Conservation (phyloP, 768 basidiomycete genomes). For the Trametes punicea region DNA sequence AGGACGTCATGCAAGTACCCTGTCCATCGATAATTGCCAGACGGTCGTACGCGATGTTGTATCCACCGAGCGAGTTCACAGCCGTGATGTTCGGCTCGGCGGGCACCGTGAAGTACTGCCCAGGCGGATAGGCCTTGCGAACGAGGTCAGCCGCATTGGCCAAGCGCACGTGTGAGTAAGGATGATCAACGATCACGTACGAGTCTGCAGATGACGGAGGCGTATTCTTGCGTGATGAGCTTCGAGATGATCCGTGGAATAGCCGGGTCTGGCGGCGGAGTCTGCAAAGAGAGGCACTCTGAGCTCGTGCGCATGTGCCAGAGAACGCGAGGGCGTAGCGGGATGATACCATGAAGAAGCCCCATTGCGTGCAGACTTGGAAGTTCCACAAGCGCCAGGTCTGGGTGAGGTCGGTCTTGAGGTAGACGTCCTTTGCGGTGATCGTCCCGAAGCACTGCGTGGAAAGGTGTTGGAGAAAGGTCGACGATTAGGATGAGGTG, state of each 20-base stretch:
- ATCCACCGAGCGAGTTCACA: constrained; percentile 81
- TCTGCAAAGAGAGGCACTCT: constrained; percentile 38
- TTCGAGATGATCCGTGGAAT: constrained; percentile 75
- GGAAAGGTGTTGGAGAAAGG: neutral
- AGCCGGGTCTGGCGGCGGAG: constrained; percentile 67
- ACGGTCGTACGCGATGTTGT: constrained; percentile 71
- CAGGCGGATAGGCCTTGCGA: constrained; percentile 68
- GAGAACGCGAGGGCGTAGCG: neutral
- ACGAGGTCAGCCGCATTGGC: neutral
- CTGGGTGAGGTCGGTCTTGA: constrained; percentile 55
- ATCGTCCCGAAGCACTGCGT: constrained; percentile 83
- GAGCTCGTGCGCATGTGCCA: neutral
- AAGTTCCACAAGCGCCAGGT: constrained; percentile 88
- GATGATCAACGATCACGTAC: constrained; percentile 14
- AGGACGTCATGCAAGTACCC: constrained; percentile 39
- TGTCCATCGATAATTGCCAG: constrained; percentile 87
- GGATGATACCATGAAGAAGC: constrained; percentile 25
- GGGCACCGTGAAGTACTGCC: constrained; percentile 71
- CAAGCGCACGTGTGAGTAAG: no score
- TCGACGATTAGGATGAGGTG: no score
- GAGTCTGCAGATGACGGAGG: constrained; percentile 66
- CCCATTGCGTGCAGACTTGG: constrained; percentile 92
- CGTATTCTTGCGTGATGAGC: constrained; percentile 62
- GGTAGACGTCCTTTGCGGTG: constrained; percentile 59
- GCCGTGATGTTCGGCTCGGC: constrained; percentile 69